Conservation (phyloP, 495 filamentous ascomycete genomes). For the Aspergillus nidulans region DNA sequence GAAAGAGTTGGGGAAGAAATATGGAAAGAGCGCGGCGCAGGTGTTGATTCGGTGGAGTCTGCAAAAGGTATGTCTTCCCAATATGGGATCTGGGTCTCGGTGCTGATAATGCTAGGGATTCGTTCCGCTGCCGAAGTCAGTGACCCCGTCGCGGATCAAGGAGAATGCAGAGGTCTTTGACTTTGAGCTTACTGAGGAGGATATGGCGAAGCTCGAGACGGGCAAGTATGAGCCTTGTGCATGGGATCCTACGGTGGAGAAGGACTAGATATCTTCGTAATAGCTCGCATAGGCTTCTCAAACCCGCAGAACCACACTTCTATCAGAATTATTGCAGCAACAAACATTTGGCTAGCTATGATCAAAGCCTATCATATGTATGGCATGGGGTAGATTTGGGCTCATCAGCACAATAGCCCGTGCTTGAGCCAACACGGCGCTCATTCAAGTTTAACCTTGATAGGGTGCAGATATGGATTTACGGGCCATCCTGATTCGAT, state of each 20-base stretch:
- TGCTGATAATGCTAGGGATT: slow-evolving; percentile 56
- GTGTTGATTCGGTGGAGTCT: slow-evolving; percentile 82
- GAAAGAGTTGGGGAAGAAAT: slow-evolving; percentile 57
- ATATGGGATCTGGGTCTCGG: slow-evolving; percentile 19
- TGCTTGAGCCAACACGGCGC: no score
- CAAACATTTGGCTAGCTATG: no score
- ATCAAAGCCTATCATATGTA: no score
- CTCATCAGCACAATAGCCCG: no score
- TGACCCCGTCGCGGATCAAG: slow-evolving; percentile 53
- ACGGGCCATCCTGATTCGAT: no score
- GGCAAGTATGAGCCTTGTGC: slow-evolving; percentile 56
- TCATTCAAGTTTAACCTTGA: no score
- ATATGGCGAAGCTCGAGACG: slow-evolving; percentile 54
- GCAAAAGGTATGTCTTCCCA: slow-evolving; percentile 55
- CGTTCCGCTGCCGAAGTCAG: slow-evolving; percentile 61
- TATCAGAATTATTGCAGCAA: no score
- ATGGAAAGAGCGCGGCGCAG: slow-evolving; percentile 72
- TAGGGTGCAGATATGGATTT: no score
- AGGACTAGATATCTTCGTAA: slow-evolving; percentile 5
- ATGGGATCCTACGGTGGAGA: slow-evolving; percentile 64
- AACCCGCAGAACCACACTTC: no score
- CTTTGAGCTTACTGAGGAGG: slow-evolving; percentile 64
- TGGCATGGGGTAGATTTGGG: no score
- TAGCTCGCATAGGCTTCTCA: no score
- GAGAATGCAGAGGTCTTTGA: slow-evolving; percentile 79